Conservation (phyloP, 306 rosid genomes). For the Myrica gale region DNA sequence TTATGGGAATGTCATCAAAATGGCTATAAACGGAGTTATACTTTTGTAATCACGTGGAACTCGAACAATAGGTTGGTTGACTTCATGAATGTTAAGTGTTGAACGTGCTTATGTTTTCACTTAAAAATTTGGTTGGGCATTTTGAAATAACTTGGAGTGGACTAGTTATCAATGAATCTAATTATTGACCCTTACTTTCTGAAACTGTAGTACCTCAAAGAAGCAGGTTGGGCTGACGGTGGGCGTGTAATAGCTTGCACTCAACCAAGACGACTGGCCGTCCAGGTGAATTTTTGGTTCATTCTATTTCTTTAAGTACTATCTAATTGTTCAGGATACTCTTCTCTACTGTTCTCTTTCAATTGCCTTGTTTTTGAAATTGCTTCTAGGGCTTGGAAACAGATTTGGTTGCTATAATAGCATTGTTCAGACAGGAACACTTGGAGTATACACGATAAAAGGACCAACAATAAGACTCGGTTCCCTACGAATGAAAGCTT, state of each 20-base stretch:
- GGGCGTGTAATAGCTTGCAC: constrained; percentile 88
- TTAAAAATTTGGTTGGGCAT: neutral
- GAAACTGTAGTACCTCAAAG: constrained; percentile 66
- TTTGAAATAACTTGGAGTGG: neutral
- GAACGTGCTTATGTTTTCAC: neutral
- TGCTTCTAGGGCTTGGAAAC: neutral
- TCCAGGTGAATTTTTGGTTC: constrained; percentile 55
- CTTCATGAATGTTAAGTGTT: neutral
- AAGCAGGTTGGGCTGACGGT: constrained; percentile 92
- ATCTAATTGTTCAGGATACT: neutral
- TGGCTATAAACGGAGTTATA: neutral
- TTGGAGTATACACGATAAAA: neutral
- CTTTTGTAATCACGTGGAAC: neutral
- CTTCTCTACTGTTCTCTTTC: constrained; percentile 1
- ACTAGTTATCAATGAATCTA: neutral
- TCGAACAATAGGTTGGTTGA: neutral
- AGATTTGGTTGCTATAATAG: neutral
- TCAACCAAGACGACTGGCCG: constrained; percentile 90
- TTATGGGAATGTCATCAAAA: neutral
- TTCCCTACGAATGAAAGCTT: neutral
- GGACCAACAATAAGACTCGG: neutral
- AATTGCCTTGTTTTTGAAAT: neutral
- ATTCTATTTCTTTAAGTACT: neutral
- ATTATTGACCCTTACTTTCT: neutral
- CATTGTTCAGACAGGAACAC: neutral